These are phyloP conservation scores for Russula earlei DNA, from an alignment of 768 basidiomycete genomes.

Conservation along the genomic window DNA sequence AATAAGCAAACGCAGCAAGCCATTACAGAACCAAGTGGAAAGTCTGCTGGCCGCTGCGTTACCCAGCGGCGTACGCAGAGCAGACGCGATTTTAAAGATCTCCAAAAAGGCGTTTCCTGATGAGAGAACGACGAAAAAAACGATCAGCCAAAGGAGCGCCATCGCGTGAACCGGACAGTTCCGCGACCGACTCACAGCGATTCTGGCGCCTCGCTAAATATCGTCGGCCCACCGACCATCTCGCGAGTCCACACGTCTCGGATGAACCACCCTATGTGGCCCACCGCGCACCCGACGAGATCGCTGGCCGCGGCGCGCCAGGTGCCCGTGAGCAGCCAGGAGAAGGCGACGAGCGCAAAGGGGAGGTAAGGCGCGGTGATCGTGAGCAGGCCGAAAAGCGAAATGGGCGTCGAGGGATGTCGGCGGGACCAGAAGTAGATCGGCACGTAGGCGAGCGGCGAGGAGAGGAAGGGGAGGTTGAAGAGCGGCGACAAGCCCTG, in stretches of 20 bases:
- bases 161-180: background rate
- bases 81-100: conserved; percentile 29
- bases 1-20: background rate
- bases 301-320: conserved; percentile 80
- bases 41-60: no score
- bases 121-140: background rate
- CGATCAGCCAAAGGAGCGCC: background rate
- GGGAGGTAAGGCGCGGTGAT: conserved; percentile 96
- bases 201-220: conserved; percentile 65
- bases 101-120: conserved; percentile 59
- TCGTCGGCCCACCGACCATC: conserved; percentile 65
- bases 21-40: background rate
- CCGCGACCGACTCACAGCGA: conserved; percentile 44
- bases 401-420: conserved; percentile 92
- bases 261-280: conserved; percentile 78
- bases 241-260: conserved; percentile 84
- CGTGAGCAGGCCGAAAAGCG: conserved; percentile 88
- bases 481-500: conserved; percentile 79
- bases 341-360: conserved; percentile 79
- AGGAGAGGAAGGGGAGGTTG: conserved; percentile 88
- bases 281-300: conserved; percentile 77
- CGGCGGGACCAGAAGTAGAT: conserved; percentile 96
- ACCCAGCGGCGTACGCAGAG: background rate
- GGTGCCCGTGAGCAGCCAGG: conserved; percentile 73
- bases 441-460: conserved; percentile 86